These are phyloP conservation scores for Tulasnella sp. DNA, from an alignment of 768 basidiomycete species.

Conservation along the genomic window DNA sequence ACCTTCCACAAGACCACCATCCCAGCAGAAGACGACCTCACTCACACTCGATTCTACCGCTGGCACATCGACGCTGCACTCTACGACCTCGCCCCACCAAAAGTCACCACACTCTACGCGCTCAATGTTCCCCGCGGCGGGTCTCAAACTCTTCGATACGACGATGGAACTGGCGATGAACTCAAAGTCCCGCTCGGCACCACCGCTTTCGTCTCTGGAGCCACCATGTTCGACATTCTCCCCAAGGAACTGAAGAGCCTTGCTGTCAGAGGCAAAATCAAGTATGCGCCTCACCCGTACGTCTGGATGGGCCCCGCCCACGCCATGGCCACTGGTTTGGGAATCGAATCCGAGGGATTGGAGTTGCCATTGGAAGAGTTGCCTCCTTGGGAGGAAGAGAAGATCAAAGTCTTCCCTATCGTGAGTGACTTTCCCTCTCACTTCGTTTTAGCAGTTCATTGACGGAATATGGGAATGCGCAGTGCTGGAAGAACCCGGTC, in stretches of 20 bases:
- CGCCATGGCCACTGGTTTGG: slow-evolving; percentile 76
- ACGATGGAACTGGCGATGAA: slow-evolving; percentile 86
- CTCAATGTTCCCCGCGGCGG: slow-evolving; percentile 69
- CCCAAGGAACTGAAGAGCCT: slow-evolving; percentile 73
- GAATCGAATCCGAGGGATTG: slow-evolving; percentile 75
- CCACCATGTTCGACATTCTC: slow-evolving; percentile 81
- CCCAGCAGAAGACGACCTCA: slow-evolving; percentile 70
- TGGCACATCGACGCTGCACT: slow-evolving; percentile 94
- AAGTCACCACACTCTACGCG: slow-evolving; percentile 83
- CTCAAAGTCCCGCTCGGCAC: slow-evolving; percentile 82
- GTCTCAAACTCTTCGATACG: slow-evolving; percentile 69
- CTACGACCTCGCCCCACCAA: slow-evolving; percentile 75
- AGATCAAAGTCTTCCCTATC: slow-evolving; percentile 71
- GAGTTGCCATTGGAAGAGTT: slow-evolving; percentile 70
- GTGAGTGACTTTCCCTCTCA: slow-evolving; percentile 41
- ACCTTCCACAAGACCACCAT: slow-evolving; percentile 85
- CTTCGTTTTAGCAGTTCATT: not conserved
- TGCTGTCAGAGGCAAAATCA: slow-evolving; percentile 73
- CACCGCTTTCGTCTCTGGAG: slow-evolving; percentile 70
- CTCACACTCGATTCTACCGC: slow-evolving; percentile 83
- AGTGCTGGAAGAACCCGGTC: slow-evolving; percentile 90
- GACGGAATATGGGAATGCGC: not conserved
- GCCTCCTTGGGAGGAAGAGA: slow-evolving; percentile 79
- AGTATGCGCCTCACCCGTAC: slow-evolving; percentile 84
- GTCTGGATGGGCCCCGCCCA: slow-evolving; percentile 86